These are phyloP conservation scores for Adiantum capillusveneris DNA, from an alignment of 75 land plant species.

Conservation along the genomic window DNA sequence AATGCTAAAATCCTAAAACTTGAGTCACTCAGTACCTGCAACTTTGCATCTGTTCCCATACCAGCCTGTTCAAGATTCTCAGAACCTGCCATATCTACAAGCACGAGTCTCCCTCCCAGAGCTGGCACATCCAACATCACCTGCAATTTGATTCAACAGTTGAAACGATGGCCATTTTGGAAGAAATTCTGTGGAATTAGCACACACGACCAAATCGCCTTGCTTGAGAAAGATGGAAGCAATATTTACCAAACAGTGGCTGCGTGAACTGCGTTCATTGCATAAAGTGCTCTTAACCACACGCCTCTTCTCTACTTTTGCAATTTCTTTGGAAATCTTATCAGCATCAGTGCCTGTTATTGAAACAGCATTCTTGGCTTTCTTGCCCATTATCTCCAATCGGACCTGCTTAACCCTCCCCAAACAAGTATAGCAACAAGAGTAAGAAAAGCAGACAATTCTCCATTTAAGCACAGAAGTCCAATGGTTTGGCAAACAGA, in stretches of 20 bases:
- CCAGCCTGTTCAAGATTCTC: constrained; percentile 97
- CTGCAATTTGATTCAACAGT: constrained; percentile 34
- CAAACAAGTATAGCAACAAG: no score
- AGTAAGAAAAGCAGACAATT: no score
- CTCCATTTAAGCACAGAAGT: no score
- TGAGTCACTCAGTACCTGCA: constrained; percentile 86
- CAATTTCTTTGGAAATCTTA: constrained; percentile 79
- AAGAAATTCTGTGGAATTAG: no score
- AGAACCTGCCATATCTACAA: constrained; percentile 99
- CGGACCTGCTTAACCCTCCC: constrained; percentile 39
- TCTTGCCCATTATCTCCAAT: constrained; percentile 88
- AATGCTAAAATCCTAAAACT: no score
- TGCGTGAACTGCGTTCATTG: constrained; percentile 91
- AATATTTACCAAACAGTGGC: constrained; percentile 79
- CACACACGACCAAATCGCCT: no score
- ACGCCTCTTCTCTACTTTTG: constrained; percentile 84
- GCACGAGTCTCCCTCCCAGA: constrained; percentile 91
- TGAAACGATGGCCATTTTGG: no score
- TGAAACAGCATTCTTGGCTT: constrained; percentile 78
- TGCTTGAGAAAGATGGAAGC: no score
- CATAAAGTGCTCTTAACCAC: constrained; percentile 86
- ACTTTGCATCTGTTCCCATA: constrained; percentile 82
- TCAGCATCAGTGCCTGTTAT: constrained; percentile 79
- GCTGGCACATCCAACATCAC: constrained; percentile 82
- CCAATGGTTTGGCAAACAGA: no score